A percentile compares a stretch with the other conserved stretches of the same genome.
These are phyloP conservation scores for Phylloporus sp. DNA, from an alignment of 768 basidiomycete species.

Conservation along the genomic window DNA sequence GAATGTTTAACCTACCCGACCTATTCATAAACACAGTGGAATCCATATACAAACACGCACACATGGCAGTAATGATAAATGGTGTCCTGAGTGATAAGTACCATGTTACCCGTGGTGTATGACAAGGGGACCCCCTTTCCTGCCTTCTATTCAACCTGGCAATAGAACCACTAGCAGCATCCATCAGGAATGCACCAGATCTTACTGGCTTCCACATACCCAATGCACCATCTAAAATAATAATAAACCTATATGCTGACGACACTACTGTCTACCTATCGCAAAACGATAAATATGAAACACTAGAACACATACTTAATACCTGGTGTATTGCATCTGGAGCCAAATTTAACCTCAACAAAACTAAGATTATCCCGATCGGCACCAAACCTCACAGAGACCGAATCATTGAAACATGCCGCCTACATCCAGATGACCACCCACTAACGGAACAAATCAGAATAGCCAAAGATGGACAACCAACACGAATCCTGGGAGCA, in stretches of 20 bases:
- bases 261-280: constrained; percentile 23
- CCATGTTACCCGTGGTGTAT: neutral
- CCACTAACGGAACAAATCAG: neutral
- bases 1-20: neutral
- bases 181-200: neutral
- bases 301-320: constrained; percentile 26
- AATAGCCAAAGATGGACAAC: constrained; percentile 13
- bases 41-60: neutral
- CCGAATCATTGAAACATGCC: accelerated
- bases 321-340: constrained; percentile 31
- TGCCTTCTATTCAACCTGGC: neutral
- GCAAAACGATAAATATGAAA: constrained; percentile 13
- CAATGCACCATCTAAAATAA: neutral
- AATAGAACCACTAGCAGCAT: neutral
- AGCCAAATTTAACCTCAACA: constrained; percentile 18
- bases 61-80: neutral
- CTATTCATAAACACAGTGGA: neutral
- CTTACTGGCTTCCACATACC: constrained; percentile 8
- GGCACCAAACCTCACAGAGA: constrained; percentile 12
- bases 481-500: constrained; percentile 8
- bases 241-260: constrained; percentile 25
- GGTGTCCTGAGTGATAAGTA: neutral
- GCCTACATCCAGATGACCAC: neutral
- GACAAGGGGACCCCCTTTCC: neutral
- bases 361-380: constrained; percentile 29